phyloP scores from a whole-genome alignment of 345 rosid species.

The Eucalyptus fibrosa region DNA sequence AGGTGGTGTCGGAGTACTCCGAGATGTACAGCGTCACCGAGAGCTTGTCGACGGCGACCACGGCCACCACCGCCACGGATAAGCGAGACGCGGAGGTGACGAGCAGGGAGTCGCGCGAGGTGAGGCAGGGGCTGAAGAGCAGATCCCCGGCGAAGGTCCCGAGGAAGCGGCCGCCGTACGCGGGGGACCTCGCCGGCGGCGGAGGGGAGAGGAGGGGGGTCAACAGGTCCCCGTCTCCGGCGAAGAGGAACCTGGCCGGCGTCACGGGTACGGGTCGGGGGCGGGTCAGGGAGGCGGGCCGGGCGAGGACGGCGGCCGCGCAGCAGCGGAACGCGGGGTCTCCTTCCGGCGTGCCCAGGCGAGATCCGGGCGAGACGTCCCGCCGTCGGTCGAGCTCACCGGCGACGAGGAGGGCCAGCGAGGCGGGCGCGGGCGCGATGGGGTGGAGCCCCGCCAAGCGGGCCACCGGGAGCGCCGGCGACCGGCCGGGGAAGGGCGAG shows the following conservation, averaged over 20 bases:
- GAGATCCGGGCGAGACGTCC: not conserved
- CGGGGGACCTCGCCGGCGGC: not conserved
- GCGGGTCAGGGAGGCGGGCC: constrained; percentile 10
- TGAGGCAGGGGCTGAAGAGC: constrained; percentile 1
- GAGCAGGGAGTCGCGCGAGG: not conserved
- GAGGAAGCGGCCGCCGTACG: not conserved
- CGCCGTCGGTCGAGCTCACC: constrained; percentile 20
- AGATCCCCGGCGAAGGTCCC: constrained; percentile 6
- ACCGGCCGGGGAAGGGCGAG: not conserved
- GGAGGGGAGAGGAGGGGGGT: not conserved
- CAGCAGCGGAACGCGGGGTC: not conserved
- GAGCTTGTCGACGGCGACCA: constrained; percentile 27
- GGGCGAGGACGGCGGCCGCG: not conserved
- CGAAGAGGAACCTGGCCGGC: not conserved
- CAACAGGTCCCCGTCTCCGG: not conserved
- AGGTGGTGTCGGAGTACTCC: constrained; percentile 17
- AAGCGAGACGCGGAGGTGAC: constrained; percentile 2
- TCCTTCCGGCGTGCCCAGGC: not conserved
- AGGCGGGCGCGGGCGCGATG: constrained; percentile 15
- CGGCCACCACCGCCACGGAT: constrained; percentile 6
- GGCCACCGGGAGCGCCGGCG: constrained; percentile 4
- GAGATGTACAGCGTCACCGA: constrained; percentile 45
- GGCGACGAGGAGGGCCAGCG: not conserved
- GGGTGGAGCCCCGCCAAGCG: constrained; percentile 25
- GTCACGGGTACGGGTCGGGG: not conserved